These are phyloP conservation scores for Syzygium grande DNA, from an alignment of 345 rosid species.

Conservation along the genomic window DNA sequence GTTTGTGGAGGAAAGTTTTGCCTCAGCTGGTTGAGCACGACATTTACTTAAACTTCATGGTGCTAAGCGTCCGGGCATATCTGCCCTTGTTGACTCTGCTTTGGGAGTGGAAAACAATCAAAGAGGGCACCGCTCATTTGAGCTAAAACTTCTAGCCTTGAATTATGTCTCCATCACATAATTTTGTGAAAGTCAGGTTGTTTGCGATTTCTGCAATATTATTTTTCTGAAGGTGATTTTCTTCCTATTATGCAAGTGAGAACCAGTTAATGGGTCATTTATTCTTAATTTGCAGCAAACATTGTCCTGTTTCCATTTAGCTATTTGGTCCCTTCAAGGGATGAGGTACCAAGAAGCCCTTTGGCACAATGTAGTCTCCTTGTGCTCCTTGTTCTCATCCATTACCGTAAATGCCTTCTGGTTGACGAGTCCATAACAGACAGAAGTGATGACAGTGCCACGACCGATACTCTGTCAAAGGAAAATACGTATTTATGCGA, in stretches of 20 bases:
- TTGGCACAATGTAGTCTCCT: conserved; percentile 80
- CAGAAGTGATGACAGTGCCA: conserved; percentile 52
- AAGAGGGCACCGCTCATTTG: neutral
- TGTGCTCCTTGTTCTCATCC: conserved; percentile 77
- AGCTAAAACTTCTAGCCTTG: neutral
- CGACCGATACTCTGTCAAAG: conserved; percentile 55
- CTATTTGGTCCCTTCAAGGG: conserved; percentile 64
- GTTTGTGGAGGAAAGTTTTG: neutral
- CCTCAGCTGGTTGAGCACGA: neutral
- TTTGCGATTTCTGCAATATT: neutral
- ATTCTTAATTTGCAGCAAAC: conserved; percentile 47
- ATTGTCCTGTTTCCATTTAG: conserved; percentile 77
- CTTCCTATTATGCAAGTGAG: neutral
- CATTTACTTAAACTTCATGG: neutral
- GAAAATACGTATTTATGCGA: conserved; percentile 39
- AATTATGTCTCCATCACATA: neutral
- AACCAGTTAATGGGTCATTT: neutral
- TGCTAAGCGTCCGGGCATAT: neutral
- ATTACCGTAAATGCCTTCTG: conserved; percentile 59
- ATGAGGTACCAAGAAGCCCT: conserved; percentile 50
- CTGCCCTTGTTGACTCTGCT: neutral
- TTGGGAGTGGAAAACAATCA: neutral
- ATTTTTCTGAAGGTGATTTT: neutral
- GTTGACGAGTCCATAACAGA: conserved; percentile 48
- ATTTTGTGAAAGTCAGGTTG: neutral